These are phyloP conservation scores for Russula compacta DNA, from an alignment of 768 basidiomycete genomes.

Conservation along the genomic window DNA sequence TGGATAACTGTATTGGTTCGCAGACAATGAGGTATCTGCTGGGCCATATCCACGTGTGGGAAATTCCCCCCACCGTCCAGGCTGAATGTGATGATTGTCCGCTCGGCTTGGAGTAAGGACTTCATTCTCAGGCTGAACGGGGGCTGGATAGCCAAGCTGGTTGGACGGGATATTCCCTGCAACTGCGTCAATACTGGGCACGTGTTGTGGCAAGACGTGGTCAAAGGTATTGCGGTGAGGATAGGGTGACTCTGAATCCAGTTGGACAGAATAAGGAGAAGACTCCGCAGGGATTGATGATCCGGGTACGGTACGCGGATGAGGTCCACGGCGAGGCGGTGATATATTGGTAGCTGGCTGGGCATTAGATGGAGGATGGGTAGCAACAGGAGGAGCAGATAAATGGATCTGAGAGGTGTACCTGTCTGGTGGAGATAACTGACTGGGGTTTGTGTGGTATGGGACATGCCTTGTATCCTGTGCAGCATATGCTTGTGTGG, in stretches of 20 bases:
- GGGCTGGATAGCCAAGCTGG: not conserved
- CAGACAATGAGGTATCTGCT: not conserved
- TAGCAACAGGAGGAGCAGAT: not conserved
- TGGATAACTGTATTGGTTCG: not conserved
- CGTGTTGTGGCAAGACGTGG: not conserved
- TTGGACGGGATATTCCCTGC: not conserved
- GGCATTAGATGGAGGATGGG: not conserved
- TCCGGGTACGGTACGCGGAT: not conserved
- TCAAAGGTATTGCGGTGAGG: not conserved
- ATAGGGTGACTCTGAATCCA: not conserved
- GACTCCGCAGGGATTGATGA: not conserved
- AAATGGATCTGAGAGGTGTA: not conserved
- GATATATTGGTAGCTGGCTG: not conserved
- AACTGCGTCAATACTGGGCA: not conserved
- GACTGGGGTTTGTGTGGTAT: not conserved
- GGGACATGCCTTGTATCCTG: not conserved
- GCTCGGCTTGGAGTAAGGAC: not conserved
- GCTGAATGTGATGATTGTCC: not conserved
- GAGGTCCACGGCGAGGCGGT: constrained; percentile 2
- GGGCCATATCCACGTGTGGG: not conserved
- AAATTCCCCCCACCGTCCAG: not conserved
- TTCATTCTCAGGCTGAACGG: not conserved
- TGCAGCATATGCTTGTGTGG: not conserved
- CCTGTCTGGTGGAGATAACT: not conserved
- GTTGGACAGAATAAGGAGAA: not conserved